phyloP scores from a whole-genome alignment of 352 stramenopile genomes.

The Phytophthora agathidicida region DNA sequence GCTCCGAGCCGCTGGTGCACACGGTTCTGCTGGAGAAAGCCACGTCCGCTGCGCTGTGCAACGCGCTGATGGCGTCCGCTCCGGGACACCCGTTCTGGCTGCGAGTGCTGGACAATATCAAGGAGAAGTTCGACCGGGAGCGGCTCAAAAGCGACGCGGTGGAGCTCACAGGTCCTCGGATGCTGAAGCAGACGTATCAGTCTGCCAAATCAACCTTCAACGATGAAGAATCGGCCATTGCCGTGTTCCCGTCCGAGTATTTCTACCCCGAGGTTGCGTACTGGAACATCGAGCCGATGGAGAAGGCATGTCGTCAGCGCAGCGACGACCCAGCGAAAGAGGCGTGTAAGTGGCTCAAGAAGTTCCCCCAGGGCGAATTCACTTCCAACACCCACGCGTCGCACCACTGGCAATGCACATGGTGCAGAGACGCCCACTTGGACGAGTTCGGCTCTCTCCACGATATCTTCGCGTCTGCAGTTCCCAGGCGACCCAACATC shows the following conservation, averaged over 20 bases:
- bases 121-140: conserved; percentile 41
- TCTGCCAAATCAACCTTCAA: not conserved
- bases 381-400: conserved; percentile 48
- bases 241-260: conserved; percentile 43
- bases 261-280: conserved; percentile 65
- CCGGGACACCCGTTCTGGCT: conserved; percentile 61
- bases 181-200: conserved; percentile 54
- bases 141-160: conserved; percentile 35
- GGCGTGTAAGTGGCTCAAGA: conserved; percentile 45
- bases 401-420: conserved; percentile 70
- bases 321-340: conserved; percentile 28
- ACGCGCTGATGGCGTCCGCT: conserved; percentile 60
- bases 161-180: conserved; percentile 51
- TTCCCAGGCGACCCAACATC: conserved; percentile 24
- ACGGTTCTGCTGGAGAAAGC: conserved; percentile 53
- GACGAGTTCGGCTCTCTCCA: conserved; percentile 32
- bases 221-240: conserved; percentile 10
- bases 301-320: conserved; percentile 24
- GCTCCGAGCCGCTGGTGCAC: conserved; percentile 50
- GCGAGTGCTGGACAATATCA: conserved; percentile 52
- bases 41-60: conserved; percentile 43
- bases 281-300: conserved; percentile 54
- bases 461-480: conserved; percentile 29
- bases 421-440: conserved; percentile 45
- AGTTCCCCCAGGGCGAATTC: conserved; percentile 52